Conservation (phyloP, 2,329 filamentous ascomycete genomes). For the Geoglossum cookeanum region DNA sequence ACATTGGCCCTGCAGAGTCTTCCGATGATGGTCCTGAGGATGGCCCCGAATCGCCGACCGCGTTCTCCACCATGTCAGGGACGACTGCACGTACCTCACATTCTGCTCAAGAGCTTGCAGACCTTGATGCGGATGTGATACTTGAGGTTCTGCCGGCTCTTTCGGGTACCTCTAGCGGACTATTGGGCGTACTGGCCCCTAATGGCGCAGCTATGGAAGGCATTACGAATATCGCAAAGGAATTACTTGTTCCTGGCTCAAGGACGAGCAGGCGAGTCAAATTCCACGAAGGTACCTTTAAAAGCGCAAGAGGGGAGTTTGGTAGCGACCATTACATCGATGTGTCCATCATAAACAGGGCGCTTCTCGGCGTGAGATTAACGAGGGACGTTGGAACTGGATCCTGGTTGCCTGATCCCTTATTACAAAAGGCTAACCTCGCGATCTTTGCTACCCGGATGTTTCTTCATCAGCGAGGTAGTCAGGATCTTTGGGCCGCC, state of each 20-base stretch:
- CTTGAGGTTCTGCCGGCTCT: constrained; percentile 23
- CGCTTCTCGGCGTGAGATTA: constrained; percentile 18
- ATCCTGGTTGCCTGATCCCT: constrained; percentile 20
- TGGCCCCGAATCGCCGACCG: constrained; percentile 17
- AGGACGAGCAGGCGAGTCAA: constrained; percentile 21
- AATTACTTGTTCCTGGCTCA: constrained; percentile 19
- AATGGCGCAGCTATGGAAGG: constrained; percentile 11
- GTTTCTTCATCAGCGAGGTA: constrained; percentile 12
- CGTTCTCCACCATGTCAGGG: constrained; percentile 25
- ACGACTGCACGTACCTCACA: constrained; percentile 28
- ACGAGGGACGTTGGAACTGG: constrained; percentile 13
- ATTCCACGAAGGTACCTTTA: constrained; percentile 18
- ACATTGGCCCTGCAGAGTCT: neutral
- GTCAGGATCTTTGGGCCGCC: constrained; percentile 13
- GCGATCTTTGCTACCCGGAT: constrained; percentile 22
- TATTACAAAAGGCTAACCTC: constrained; percentile 27
- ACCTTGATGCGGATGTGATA: constrained; percentile 24
- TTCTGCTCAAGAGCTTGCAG: constrained; percentile 24
- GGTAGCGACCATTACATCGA: constrained; percentile 23
- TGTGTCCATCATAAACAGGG: constrained; percentile 20
- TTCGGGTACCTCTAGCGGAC: constrained; percentile 13
- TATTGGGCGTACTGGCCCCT: constrained; percentile 15
- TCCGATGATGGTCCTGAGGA: constrained; percentile 1
- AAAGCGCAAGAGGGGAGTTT: constrained; percentile 19
- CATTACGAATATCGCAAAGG: constrained; percentile 12